Percentiles rank a stretch among this genome's conserved stretches.
Conservation (phyloP, 2,329 filamentous ascomycete genomes). For the Phoma sp. region DNA sequence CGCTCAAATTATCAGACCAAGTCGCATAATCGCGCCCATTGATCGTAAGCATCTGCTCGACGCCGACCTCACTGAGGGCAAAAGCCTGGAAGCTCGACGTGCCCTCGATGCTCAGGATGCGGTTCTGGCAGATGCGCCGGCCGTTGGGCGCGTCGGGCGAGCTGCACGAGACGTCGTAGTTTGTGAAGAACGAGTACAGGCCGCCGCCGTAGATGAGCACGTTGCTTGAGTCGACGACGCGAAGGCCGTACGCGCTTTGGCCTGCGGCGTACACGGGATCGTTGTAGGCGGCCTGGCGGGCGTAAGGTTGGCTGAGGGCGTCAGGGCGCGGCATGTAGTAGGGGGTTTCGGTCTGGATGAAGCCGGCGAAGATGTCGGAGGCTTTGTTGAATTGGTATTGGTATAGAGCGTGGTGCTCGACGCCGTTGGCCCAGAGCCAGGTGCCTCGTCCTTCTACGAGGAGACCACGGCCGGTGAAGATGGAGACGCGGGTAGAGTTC, state of each 20-base stretch:
- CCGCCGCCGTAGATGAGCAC: constrained; percentile 69
- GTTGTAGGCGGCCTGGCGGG: constrained; percentile 56
- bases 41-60: constrained; percentile 55
- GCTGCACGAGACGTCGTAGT: constrained; percentile 59
- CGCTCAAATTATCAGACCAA: constrained; percentile 57
- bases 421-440: constrained; percentile 70
- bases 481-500: constrained; percentile 74
- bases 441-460: constrained; percentile 66
- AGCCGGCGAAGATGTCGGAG: constrained; percentile 78
- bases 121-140: constrained; percentile 54
- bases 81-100: constrained; percentile 52
- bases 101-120: constrained; percentile 59
- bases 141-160: constrained; percentile 36
- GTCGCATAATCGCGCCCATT: constrained; percentile 53
- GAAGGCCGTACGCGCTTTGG: constrained; percentile 65
- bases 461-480: constrained; percentile 87
- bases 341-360: constrained; percentile 90
- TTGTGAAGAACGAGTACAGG: constrained; percentile 72
- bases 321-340: constrained; percentile 83
- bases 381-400: constrained; percentile 87
- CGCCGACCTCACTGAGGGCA: constrained; percentile 57
- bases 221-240: constrained; percentile 64
- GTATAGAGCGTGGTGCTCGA: constrained; percentile 67
- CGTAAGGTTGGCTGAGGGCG: constrained; percentile 68
- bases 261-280: constrained; percentile 70